Evolutionary conservation across 495 filamentous ascomycete genomes (phyloP).

Genomic region (Talaromyces ruber): DNA sequence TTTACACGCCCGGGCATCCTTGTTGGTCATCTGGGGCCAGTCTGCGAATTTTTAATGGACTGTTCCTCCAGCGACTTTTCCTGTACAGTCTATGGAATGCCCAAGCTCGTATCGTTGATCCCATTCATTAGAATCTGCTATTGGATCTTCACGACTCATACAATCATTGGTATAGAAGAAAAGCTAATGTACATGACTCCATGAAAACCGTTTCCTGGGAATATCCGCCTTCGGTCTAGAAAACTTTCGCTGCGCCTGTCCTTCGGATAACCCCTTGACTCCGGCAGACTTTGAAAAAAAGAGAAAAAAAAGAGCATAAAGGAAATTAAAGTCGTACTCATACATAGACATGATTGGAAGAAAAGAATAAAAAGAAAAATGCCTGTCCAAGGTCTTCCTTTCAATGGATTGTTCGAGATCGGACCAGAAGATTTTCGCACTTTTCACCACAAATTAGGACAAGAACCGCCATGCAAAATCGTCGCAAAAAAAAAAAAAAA

Average conservation of each 20-base stretch:
- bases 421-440: not conserved
- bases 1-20: too few relatives aligned
- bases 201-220: not conserved
- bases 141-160: not conserved
- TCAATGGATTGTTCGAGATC: not conserved
- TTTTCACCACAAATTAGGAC: not conserved
- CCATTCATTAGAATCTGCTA: not conserved
- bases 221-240: not conserved
- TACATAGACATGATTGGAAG: not conserved
- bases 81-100: not conserved
- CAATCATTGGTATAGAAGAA: not conserved
- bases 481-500: not conserved
- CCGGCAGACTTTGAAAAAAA: not conserved
- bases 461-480: not conserved
- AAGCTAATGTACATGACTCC: conserved; percentile 7
- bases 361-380: not conserved
- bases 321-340: not conserved
- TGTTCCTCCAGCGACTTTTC: not conserved
- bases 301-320: not conserved
- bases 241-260: not conserved
- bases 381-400: not conserved
- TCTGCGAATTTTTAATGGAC: too few relatives aligned
- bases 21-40: too few relatives aligned
- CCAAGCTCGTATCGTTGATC: not conserved
- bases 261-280: conserved; percentile 1